Evolutionary conservation across 2,329 filamentous ascomycete genomes (phyloP), one percentile per base, ranked within the genome.

Genomic region (Microdochium trichocladiopsis): DNA sequence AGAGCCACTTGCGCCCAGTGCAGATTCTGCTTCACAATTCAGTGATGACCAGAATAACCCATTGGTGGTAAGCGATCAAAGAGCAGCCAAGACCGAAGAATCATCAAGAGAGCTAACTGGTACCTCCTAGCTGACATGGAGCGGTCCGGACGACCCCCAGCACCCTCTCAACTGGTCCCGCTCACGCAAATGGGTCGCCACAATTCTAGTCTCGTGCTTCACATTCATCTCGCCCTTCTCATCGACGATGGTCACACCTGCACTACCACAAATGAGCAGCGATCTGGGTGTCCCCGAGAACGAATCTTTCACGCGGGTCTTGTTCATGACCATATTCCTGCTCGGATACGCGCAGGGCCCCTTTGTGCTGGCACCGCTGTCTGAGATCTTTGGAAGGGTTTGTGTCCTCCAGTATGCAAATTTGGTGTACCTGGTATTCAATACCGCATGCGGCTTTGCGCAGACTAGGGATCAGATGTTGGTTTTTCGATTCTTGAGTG

Each of bases 191-290:
- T 70, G 67, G 67, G 58, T 60, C 1, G 61, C 65, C 2, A 71
- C 67, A 2, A 56, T 69, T 16, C 61, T 64, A 31, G 69, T 68
- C 21, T 72, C 67, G 0, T 64, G 60, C 52, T 71, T 69, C 53
- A 80, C 77, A 2, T 79, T 82, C 59, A 78, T 82, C 51, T 80
- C 78, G 0, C 78, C 79, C 0, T 73, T 82, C 1, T 75, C 78
- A 0, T 79, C 77, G 1, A 78, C 67, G 5, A 71, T 71, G 76
- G 63, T 79, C 2, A 73, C 77, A 0, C 78, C 78, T 0, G 76
- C 73, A 0, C 59, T 81, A 11, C 56, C 64, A 3, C 63, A 68
- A 4, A 69, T 81, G 22, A 68, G 69, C 1, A 59, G 63, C 1
- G 74, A 80, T 16, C 67, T 80, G 31, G 53, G 70, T 23, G 73